Evolutionary conservation across 83 land plant species (phyloP).

Genomic region (Larix sibirica): DNA sequence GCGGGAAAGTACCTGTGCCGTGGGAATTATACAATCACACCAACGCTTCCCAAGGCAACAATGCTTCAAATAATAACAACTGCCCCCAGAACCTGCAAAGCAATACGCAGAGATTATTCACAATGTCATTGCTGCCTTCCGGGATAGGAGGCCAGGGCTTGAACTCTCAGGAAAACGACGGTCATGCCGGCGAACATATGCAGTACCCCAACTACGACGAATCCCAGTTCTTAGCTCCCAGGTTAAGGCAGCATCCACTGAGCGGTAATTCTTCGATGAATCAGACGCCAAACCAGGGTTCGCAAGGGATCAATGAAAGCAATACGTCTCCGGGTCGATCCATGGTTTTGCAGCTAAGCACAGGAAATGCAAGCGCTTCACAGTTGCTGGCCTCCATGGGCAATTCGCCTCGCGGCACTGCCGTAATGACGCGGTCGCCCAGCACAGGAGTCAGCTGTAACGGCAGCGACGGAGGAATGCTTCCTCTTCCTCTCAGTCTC

Average conservation of each 20-base stretch:
- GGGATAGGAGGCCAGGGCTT: not conserved
- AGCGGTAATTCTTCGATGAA: slow-evolving; percentile 21
- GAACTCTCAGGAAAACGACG: slow-evolving; percentile 10
- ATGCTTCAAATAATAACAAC: not conserved
- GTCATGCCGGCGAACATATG: slow-evolving; percentile 9
- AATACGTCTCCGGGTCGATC: slow-evolving; percentile 20
- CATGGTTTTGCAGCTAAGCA: slow-evolving; percentile 36
- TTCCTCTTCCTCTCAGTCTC: slow-evolving; percentile 41
- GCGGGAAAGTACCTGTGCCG: not conserved
- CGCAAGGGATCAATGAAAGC: slow-evolving; percentile 12
- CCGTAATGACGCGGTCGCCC: slow-evolving; percentile 19
- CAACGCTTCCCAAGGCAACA: not conserved
- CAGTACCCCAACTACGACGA: slow-evolving; percentile 28
- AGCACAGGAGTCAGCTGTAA: not conserved
- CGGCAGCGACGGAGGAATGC: slow-evolving; percentile 22
- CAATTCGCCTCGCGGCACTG: slow-evolving; percentile 18
- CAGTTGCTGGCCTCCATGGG: slow-evolving; percentile 12
- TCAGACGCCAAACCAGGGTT: slow-evolving; percentile 2
- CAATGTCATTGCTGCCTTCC: slow-evolving; percentile 15
- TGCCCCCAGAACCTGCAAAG: not conserved
- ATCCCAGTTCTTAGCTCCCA: slow-evolving; percentile 27
- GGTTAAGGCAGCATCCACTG: slow-evolving; percentile 49
- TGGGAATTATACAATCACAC: slow-evolving; percentile 18
- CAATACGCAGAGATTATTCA: slow-evolving; percentile 15
- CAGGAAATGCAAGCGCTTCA: slow-evolving; percentile 20